These are phyloP conservation scores for Aspergillus ochraceoroseus DNA, from an alignment of 2,329 filamentous ascomycete species.

Conservation along the genomic window DNA sequence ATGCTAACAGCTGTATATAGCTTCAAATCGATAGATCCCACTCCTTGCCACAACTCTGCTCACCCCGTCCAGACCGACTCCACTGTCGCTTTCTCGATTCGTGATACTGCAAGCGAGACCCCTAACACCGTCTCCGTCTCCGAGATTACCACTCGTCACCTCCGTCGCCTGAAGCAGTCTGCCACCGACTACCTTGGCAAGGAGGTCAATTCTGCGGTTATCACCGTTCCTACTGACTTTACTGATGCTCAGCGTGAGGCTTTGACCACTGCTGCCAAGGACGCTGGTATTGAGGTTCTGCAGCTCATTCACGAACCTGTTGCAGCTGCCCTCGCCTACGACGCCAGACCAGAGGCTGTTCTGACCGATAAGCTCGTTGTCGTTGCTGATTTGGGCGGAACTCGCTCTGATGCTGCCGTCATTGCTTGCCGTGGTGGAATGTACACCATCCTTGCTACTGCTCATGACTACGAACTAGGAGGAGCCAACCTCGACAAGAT, in stretches of 20 bases:
- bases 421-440: conserved; percentile 89
- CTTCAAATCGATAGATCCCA: conserved; percentile 95
- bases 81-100: conserved; percentile 73
- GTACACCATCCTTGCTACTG: conserved; percentile 89
- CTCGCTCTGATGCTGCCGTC: conserved; percentile 84
- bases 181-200: conserved; percentile 91
- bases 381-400: conserved; percentile 88
- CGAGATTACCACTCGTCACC: conserved; percentile 78
- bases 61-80: conserved; percentile 73
- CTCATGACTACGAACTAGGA: conserved; percentile 91
- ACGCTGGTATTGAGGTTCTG: conserved; percentile 78
- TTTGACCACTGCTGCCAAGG: conserved; percentile 69
- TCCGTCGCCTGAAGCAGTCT: conserved; percentile 73
- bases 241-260: conserved; percentile 78
- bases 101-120: conserved; percentile 65
- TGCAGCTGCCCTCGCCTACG: conserved; percentile 82
- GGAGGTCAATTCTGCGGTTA: conserved; percentile 87
- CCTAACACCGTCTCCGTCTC: conserved; percentile 67
- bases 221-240: conserved; percentile 93
- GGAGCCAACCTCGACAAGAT: conserved; percentile 83
- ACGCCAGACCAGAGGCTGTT: conserved; percentile 71
- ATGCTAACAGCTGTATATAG: conserved; percentile 32
- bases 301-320: conserved; percentile 91
- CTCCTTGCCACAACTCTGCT: conserved; percentile 86
- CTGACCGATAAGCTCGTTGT: conserved; percentile 82